These are phyloP conservation scores for Leishmania lainsoni DNA, from an alignment of 208 protist species.

Conservation along the genomic window DNA sequence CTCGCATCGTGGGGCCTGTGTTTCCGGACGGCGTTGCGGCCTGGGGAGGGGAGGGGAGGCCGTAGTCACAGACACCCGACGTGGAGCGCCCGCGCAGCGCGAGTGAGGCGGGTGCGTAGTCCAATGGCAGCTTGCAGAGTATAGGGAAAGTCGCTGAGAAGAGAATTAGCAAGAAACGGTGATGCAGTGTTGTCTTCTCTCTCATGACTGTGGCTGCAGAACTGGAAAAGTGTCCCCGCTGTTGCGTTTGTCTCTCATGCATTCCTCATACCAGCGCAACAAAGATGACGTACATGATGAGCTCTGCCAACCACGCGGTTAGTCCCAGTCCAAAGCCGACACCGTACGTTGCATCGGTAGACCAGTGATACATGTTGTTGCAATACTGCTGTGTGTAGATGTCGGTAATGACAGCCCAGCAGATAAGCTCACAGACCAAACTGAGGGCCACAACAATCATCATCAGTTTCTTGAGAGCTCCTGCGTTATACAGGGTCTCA, in stretches of 20 bases:
- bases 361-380: constrained; percentile 28
- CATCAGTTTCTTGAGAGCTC: constrained; percentile 50
- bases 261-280: constrained; percentile 26
- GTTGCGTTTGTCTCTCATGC: background rate
- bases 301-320: constrained; percentile 50
- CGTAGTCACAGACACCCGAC: background rate
- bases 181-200: background rate
- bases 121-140: background rate
- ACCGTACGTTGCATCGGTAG: constrained; percentile 48
- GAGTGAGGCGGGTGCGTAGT: background rate
- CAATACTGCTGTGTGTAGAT: constrained; percentile 42
- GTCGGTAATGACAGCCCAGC: constrained; percentile 55
- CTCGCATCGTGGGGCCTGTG: too few species aligned
- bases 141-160: background rate
- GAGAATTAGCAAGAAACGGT: background rate
- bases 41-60: too few species aligned
- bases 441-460: constrained; percentile 27
- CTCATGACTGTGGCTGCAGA: background rate
- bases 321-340: constrained; percentile 70
- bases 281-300: constrained; percentile 43
- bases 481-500: constrained; percentile 24
- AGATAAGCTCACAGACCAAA: constrained; percentile 62
- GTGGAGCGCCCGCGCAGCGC: background rate
- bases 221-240: background rate
- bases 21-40: too few species aligned